A percentile compares a stretch with the other conserved stretches of the same genome.
These are phyloP conservation scores for Apostasia shenzhenica DNA, from an alignment of 106 monocot genomes.

Conservation along the genomic window DNA sequence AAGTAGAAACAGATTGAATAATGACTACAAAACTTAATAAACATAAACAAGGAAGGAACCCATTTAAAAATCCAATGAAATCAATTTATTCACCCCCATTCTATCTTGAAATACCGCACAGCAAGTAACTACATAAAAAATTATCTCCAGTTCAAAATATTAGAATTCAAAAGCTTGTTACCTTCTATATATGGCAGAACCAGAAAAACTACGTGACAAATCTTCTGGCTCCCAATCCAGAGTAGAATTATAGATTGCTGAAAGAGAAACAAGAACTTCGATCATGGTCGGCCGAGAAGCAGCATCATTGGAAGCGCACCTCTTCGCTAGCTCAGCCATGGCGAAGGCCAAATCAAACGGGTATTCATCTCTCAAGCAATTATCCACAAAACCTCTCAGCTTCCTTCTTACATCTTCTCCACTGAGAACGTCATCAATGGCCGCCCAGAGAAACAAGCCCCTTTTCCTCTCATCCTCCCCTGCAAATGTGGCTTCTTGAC, in stretches of 20 bases:
- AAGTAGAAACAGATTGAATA: no score
- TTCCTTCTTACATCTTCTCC: constrained; percentile 59
- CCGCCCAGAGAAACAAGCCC: constrained; percentile 22
- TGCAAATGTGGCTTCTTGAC: constrained; percentile 37
- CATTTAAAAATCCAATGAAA: no score
- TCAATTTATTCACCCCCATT: no score
- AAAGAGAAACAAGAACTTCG: constrained; percentile 47
- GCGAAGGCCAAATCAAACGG: constrained; percentile 62
- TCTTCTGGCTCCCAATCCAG: constrained; percentile 76
- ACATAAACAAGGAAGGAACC: no score
- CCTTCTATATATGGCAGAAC: background rate
- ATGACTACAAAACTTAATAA: no score
- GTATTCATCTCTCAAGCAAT: constrained; percentile 38
- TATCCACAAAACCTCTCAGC: constrained; percentile 58
- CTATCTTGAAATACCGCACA: no score
- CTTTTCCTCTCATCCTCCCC: constrained; percentile 16
- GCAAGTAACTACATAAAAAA: no score
- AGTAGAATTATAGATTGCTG: constrained; percentile 50
- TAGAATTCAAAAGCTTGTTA: background rate
- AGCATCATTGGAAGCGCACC: constrained; percentile 46
- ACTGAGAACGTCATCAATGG: constrained; percentile 19
- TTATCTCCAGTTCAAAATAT: no score
- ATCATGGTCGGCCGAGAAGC: constrained; percentile 33
- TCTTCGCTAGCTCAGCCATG: constrained; percentile 65
- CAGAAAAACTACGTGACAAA: background rate